Evolutionary conservation across 495 filamentous ascomycete genomes (phyloP).

Genomic region (Trichoderma asperelloides): DNA sequence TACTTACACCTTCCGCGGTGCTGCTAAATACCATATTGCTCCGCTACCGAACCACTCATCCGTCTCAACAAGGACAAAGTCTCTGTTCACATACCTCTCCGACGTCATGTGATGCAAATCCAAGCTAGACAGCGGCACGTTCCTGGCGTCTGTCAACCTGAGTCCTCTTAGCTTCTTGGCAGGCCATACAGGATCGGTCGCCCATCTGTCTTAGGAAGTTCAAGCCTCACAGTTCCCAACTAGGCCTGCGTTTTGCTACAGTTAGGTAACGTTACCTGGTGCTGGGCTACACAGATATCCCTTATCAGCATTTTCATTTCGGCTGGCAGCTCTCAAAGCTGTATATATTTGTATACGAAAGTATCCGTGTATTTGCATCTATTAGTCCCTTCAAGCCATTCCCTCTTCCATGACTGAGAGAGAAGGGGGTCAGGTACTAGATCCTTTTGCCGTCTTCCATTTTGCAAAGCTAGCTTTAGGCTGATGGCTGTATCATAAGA

Average conservation of each 20-base stretch:
- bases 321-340: not conserved
- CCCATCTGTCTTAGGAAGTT: not conserved
- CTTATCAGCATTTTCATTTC: not conserved
- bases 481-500: too few relatives aligned
- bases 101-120: not conserved
- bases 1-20: not conserved
- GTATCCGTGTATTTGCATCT: not conserved
- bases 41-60: too few relatives aligned
- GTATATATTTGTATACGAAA: not conserved
- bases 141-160: not conserved
- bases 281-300: not conserved
- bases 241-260: slow-evolving; percentile 1
- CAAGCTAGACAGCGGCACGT: not conserved
- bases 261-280: not conserved
- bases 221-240: not conserved
- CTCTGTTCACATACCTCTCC: not conserved
- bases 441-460: not conserved
- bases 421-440: not conserved
- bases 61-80: too few relatives aligned
- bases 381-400: too few relatives aligned
- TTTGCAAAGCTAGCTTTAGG: too few relatives aligned
- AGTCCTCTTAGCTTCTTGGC: not conserved
- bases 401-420: too few relatives aligned
- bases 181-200: not conserved
- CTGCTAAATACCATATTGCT: not conserved